These are phyloP conservation scores for Hypseocharis bilobata DNA, from an alignment of 441 rosid species.

Conservation along the genomic window DNA sequence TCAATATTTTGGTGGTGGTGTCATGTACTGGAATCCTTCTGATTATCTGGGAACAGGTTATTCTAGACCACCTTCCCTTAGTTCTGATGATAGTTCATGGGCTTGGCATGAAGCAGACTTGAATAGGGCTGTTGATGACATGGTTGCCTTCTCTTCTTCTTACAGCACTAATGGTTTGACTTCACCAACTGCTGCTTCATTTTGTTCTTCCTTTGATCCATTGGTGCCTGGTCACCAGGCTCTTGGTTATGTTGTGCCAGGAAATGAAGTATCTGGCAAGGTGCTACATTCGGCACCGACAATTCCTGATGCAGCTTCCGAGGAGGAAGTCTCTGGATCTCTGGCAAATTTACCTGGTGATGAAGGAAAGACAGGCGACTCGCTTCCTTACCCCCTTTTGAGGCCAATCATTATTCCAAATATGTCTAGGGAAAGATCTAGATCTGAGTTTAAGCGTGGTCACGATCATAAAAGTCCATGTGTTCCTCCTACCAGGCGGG, in stretches of 20 bases:
- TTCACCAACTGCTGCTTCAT: conserved; percentile 86
- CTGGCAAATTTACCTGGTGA: conserved; percentile 50
- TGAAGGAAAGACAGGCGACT: conserved; percentile 64
- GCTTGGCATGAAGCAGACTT: conserved; percentile 97
- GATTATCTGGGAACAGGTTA: conserved; percentile 76
- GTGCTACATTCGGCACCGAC: conserved; percentile 52
- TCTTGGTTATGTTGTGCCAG: conserved; percentile 73
- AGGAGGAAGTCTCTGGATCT: conserved; percentile 65
- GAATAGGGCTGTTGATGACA: conserved; percentile 87
- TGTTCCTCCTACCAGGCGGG: conserved; percentile 66
- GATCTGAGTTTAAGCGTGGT: conserved; percentile 57
- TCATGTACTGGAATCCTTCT: conserved; percentile 96
- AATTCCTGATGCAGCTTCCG: conserved; percentile 44
- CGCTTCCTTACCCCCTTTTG: conserved; percentile 71
- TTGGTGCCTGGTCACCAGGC: conserved; percentile 72
- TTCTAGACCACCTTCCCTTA: conserved; percentile 91
- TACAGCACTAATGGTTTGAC: conserved; percentile 87
- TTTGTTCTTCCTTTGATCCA: conserved; percentile 83
- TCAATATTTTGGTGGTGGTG: conserved; percentile 93
- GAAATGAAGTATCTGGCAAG: conserved; percentile 70
- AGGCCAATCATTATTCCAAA: conserved; percentile 88
- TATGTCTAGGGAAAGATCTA: conserved; percentile 55
- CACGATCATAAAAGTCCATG: conserved; percentile 72
- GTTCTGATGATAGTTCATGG: conserved; percentile 98
- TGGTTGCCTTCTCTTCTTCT: conserved; percentile 94